Evolutionary conservation across 2,329 filamentous ascomycete genomes (phyloP), one percentile per base, ranked within the genome.

Genomic region (Microdochium trichocladiopsis): DNA sequence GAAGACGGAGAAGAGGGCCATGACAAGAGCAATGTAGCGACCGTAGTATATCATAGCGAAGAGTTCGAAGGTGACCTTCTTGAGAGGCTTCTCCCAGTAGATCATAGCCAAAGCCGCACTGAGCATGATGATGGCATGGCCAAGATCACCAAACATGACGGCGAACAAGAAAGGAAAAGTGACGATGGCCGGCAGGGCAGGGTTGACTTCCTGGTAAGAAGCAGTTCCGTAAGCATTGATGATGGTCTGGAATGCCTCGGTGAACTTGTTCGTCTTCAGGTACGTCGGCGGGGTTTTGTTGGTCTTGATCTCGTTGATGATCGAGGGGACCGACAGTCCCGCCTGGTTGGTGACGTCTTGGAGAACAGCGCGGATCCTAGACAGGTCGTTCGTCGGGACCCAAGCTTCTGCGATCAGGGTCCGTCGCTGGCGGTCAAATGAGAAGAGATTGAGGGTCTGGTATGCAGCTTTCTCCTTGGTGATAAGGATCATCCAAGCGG

Each of bases 91-190:
- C 72, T 99, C 94, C 79, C 86, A 97, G 74, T 96, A 90, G 61
- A 99, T 97, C 91, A 99, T 96, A 53, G 91, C 90, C 52, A 84
- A 65, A 14, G 94, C 89, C 53, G 90, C 88, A 52, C 83, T 67
- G 45, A 93, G 79, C 88, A 99, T 95, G 69, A 99, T 88, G 58
- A 86, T 70, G 59, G 93, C 94, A 66, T 99, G 94, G 50, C 94
- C 95, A 54, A 96, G 86, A 71, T 99, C 94, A 77, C 94, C 95
- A 67, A 99, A 99, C 94, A 99, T 99, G 82, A 99, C 94, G 49
- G 94, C 94, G 67, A 99, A 99, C 56, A 99, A 78, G 78, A 99
- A 99, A n/a, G 95, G 94, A 72, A 99, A 99, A 5, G 94, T 99
- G 57, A 99, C 86, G 60, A 97, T 91, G 50, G 95, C 94, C 36